Evolutionary conservation across 169 alveolate species (phyloP).

Genomic region (Cyclospora cayetanensis): DNA sequence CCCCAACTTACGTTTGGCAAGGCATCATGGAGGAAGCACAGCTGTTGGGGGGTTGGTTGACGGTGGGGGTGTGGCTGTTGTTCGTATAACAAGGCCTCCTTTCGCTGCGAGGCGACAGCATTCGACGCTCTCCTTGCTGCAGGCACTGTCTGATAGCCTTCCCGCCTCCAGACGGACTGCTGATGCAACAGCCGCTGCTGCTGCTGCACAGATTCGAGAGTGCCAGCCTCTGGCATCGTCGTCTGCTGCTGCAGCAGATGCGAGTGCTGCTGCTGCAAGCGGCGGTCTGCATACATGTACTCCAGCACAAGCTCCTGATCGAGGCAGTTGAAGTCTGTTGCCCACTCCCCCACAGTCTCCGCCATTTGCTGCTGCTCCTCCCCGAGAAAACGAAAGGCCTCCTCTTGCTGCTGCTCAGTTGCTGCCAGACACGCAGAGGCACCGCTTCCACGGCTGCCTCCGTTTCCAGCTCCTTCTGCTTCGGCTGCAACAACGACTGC

Average conservation of each 20-base stretch:
- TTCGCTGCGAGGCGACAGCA: conserved; percentile 54
- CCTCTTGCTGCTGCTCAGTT: conserved; percentile 63
- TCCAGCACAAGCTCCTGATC: conserved; percentile 67
- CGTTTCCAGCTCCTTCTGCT: conserved; percentile 30
- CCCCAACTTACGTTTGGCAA: neutral
- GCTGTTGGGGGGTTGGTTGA: conserved; percentile 3
- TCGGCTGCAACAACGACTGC: conserved; percentile 40
- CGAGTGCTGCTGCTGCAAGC: conserved; percentile 48
- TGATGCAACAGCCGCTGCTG: conserved; percentile 66
- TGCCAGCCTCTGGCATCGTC: neutral
- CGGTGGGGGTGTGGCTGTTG: conserved; percentile 57
- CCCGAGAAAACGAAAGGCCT: conserved; percentile 26
- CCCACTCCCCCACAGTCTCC: conserved; percentile 65
- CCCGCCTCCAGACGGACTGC: conserved; percentile 64
- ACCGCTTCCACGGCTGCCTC: conserved; percentile 31
- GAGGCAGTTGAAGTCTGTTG: conserved; percentile 55
- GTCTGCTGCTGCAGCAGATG: conserved; percentile 40
- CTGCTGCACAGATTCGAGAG: conserved; percentile 38
- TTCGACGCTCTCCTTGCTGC: conserved; percentile 33
- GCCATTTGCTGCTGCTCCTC: conserved; percentile 54
- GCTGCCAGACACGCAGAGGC: conserved; percentile 30
- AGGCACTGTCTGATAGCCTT: conserved; percentile 45
- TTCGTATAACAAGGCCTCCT: conserved; percentile 37
- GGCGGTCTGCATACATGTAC: conserved; percentile 59
- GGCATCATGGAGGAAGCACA: neutral